Conservation (phyloP, 2,329 filamentous ascomycete genomes). For the Fusarium brevicatenulatum region DNA sequence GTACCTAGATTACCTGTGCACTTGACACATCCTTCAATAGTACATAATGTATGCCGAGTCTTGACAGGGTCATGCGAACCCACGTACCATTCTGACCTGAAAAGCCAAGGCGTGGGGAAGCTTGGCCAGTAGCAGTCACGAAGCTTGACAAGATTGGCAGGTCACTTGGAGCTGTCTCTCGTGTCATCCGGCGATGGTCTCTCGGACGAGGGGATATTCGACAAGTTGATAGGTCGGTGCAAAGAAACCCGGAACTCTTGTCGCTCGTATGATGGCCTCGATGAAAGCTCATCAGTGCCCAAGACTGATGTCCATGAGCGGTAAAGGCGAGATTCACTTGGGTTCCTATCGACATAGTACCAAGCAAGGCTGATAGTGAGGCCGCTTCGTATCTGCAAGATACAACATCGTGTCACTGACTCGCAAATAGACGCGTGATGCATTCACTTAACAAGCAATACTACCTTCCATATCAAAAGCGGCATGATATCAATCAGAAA, state of each 20-base stretch:
- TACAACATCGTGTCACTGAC: not conserved
- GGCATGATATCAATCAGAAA: not conserved
- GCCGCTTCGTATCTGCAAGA: not conserved
- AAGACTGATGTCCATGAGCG: rapidly evolving
- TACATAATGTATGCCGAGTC: not conserved
- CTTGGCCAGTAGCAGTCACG: not conserved
- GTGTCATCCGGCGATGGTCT: too few relatives aligned
- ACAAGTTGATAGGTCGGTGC: rapidly evolving
- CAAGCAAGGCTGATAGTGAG: not conserved
- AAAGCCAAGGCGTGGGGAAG: not conserved
- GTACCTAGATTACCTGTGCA: too few relatives aligned
- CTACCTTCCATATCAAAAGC: slow-evolving; percentile 11
- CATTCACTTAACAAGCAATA: not conserved
- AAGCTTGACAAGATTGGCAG: not conserved
- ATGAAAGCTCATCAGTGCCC: rapidly evolving
- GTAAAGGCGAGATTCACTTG: rapidly evolving
- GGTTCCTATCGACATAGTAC: rapidly evolving
- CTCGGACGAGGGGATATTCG: not conserved
- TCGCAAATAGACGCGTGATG: not conserved
- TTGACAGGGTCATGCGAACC: not conserved
- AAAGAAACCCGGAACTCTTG: not conserved
- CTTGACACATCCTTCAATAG: not conserved
- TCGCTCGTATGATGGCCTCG: not conserved
- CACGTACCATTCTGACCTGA: not conserved
- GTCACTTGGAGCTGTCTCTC: rapidly evolving